Evolutionary conservation across 139 green algal genomes (phyloP).

Genomic region (Coelastrella sp.): DNA sequence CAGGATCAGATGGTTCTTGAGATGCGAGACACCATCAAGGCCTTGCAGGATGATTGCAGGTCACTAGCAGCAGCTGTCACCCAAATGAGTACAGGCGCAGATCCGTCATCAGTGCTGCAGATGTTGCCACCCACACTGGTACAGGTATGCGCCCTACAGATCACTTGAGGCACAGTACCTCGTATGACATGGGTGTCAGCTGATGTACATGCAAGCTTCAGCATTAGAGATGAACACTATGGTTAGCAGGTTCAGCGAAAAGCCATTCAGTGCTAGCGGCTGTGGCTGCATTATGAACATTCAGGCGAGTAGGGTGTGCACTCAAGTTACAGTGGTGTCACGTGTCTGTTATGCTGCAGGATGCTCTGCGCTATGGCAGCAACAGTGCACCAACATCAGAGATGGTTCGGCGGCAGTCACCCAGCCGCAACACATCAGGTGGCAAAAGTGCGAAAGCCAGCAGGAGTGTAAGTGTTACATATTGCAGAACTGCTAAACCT

Average conservation of each 20-base stretch:
- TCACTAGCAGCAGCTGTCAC: conserved; percentile 62
- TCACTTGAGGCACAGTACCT: no score
- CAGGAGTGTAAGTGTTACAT: background rate
- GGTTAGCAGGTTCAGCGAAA: no score
- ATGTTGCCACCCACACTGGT: conserved; percentile 61
- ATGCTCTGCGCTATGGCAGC: conserved; percentile 23
- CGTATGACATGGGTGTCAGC: background rate
- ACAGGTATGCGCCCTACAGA: background rate
- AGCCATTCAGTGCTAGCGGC: no score
- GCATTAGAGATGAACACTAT: no score
- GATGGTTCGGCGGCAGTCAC: background rate
- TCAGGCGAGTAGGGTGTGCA: background rate
- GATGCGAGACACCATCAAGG: conserved; percentile 69
- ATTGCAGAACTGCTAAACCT: no score
- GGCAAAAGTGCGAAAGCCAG: background rate
- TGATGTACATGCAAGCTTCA: no score
- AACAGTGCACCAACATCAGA: background rate
- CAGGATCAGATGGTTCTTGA: conserved; percentile 76
- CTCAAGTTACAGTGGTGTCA: background rate
- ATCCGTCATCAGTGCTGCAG: conserved; percentile 51
- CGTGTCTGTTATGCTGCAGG: background rate
- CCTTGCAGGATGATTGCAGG: conserved; percentile 67
- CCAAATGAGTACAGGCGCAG: conserved; percentile 50
- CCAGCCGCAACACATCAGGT: background rate
- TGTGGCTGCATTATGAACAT: no score